Conservation (phyloP, 352 stramenopile genomes). For the Phytophthora multivora region DNA sequence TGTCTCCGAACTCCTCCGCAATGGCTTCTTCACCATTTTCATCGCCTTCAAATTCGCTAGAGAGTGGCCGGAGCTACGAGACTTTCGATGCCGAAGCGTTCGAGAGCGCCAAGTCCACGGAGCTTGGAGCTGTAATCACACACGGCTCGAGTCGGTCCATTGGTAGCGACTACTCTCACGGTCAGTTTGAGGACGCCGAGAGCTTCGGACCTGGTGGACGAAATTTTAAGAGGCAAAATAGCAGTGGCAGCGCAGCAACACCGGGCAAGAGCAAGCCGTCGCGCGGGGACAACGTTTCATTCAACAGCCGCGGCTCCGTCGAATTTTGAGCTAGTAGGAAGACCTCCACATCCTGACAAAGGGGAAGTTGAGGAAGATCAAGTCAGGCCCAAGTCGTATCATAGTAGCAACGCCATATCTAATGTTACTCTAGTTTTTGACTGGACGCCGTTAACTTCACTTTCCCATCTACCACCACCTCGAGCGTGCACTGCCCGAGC, state of each 20-base stretch:
- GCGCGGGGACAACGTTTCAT: constrained; percentile 24
- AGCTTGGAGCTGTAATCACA: constrained; percentile 13
- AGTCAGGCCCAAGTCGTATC: constrained; percentile 24
- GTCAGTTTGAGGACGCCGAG: constrained; percentile 58
- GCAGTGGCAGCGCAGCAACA: constrained; percentile 14
- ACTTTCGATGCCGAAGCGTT: constrained; percentile 49
- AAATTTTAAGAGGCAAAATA: constrained; percentile 16
- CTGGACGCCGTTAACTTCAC: neutral
- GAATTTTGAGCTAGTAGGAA: constrained; percentile 54
- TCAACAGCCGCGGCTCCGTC: constrained; percentile 49
- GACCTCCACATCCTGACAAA: neutral
- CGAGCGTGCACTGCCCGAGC: constrained; percentile 19
- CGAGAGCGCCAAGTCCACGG: constrained; percentile 37
- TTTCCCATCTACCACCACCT: constrained; percentile 39
- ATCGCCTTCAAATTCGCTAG: constrained; percentile 13
- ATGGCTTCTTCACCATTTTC: constrained; percentile 28
- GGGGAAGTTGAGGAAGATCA: neutral
- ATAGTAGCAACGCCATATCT: constrained; percentile 36
- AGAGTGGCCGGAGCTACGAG: constrained; percentile 23
- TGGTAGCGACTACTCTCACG: constrained; percentile 38
- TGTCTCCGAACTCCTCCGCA: constrained; percentile 42
- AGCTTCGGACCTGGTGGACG: constrained; percentile 5
- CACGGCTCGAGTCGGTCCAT: constrained; percentile 34
- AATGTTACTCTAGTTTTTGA: constrained; percentile 42
- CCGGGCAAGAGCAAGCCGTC: neutral